phyloP scores from a whole-genome alignment of 2,329 filamentous ascomycete species.

The Proliferodiscus dingleyae region DNA sequence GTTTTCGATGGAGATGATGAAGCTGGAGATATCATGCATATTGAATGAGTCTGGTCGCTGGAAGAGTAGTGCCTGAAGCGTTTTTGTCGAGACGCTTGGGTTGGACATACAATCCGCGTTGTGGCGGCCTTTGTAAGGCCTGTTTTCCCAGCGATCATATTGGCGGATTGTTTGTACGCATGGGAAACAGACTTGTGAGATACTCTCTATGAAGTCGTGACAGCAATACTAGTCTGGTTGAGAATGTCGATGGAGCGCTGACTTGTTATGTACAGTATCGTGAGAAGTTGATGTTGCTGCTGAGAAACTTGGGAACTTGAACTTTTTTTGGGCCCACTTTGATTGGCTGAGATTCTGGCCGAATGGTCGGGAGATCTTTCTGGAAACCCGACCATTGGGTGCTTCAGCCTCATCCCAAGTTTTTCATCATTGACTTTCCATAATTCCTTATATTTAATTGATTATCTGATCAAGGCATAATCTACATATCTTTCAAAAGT shows the following conservation, averaged over 20 bases:
- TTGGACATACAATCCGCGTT: constrained; percentile 25
- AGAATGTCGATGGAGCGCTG: neutral
- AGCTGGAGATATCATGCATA: constrained; percentile 11
- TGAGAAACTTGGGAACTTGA: neutral
- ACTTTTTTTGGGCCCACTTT: constrained; percentile 4
- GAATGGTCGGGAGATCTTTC: constrained; percentile 10
- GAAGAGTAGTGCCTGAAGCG: constrained; percentile 14
- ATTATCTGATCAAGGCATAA: neutral
- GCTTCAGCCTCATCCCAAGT: neutral
- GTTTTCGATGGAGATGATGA: constrained; percentile 7
- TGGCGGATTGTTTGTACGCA: constrained; percentile 16
- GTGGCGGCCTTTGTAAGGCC: constrained; percentile 28
- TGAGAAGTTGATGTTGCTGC: neutral
- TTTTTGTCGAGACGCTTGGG: constrained; percentile 21
- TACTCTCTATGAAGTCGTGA: neutral
- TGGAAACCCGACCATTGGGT: constrained; percentile 2
- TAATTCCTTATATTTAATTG: too few species aligned
- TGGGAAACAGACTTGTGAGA: constrained; percentile 8
- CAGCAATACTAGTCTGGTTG: neutral
- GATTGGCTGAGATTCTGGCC: constrained; percentile 6
- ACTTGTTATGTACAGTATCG: neutral
- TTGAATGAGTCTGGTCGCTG: constrained; percentile 19
- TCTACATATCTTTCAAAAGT: neutral
- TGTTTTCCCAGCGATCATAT: constrained; percentile 30
- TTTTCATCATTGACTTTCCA: neutral